Base-by-base conservation (phyloP, 768 basidiomycete genomes). In the Kondoa malvinella region DNA sequence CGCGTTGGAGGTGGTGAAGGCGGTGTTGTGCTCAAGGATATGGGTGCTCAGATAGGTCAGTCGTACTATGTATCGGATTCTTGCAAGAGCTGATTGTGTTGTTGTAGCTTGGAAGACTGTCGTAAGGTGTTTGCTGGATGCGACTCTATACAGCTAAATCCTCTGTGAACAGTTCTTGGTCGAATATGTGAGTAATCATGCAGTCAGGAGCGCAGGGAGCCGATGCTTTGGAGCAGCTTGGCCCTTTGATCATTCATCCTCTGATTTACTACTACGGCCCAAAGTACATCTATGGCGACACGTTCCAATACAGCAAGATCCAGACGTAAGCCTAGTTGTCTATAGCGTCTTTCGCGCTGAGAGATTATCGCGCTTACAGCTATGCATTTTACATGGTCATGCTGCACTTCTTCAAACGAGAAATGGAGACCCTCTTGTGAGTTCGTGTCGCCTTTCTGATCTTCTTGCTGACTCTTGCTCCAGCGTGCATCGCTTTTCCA, bases 401-500 rank as follows among this genome's bases (percentile, higher is more conserved):
- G 77, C 74, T 86, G 17, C 95, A 99, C 76, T 97, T 92, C 78
- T 69, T 83, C 58, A 99, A 99, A 78, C 86, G 95, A 65, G 90
- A 94, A 75, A 77, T 89, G 25, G 95, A 99, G 78, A 92, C 95
- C 1, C 67, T 92, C 2, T 94, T 91, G 88, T 88, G 66, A 67
- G 86, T 76, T 50, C 60, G 1, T n/a, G 16, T 21, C 25, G 12
- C 26, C 31, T 27, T 16, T 30, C 26, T 60, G 4, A 34, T 56
- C 21, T 32, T 34, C 60, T 66, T 2, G 60, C 32, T 16, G 27
- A n/a, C 58, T 26, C 59, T 30, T 14, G 21, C n/a, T n/a, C 4
- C 26, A 89, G 88, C 74, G 84, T 99, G 1, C 95, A 99, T 76
- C 87, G 89, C 14, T 97, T 96, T 81, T 96, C 92, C 32, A 84